Base-by-base conservation (phyloP, 495 filamentous ascomycete species). In the Penicillium odoratum region DNA sequence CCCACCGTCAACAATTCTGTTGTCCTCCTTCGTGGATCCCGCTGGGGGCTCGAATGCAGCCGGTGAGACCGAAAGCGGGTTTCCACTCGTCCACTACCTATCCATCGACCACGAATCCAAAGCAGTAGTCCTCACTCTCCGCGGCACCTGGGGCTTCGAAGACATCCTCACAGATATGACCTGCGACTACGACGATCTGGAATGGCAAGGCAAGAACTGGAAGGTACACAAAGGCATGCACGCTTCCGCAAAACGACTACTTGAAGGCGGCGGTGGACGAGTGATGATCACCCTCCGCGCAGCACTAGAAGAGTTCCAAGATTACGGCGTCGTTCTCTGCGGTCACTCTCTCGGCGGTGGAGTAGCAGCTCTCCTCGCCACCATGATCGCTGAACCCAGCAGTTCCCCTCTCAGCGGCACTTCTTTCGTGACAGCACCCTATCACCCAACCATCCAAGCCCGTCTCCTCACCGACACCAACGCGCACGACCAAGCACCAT, bases 211-310 rank as follows among this genome's bases (percentile, higher is more conserved):
- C 13, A 82, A 77, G 49, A 66, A 67, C 3, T 92, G 91, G 73
- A 85, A 87, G 52, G 88, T 91, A 0, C 89, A 93, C 72, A 92
- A 91, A 66, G 89, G 89, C n/a, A 89, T 93, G 62, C 85, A 90
- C 60, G 88, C 89, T 11, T 91, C 88, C 4, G 89, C 89, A 3
- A 77, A 83, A 26, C 81, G 88, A 6, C 76, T 93, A 1, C 75
- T 93, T 0, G 83, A 86, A 64, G 86, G 85, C 16, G 84, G 85
- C 34, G 85, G 86, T 6, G 73, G 74, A 13, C 72, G 83, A 46
- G 85, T 93, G 2, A 79, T 93, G 58, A 76, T 81, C 48, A 89
- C 84, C 0, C 81, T 93, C 29, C 81, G 83, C 62, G 78, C 84
- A n/a, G 88, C 89, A 0, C 74, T 93, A 3, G 85, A 89, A 53